Evolutionary conservation across 1,284 basidiomycete species (phyloP).

Genomic region (Moesziomyces sp.): DNA sequence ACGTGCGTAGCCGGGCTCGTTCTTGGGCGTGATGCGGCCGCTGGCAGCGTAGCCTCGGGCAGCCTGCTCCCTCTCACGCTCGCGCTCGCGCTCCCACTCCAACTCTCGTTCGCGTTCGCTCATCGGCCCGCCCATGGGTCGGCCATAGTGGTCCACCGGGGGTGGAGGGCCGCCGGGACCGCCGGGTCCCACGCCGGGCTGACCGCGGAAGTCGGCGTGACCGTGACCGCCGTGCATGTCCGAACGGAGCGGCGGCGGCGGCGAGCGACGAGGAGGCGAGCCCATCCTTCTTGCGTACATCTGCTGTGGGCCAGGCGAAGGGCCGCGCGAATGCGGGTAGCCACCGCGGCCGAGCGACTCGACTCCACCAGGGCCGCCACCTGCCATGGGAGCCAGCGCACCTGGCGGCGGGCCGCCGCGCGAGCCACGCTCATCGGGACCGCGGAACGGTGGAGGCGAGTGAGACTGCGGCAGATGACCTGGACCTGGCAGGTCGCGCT

Average conservation of each 20-base stretch:
- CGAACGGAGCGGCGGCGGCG: conserved; percentile 31
- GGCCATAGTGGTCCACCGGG: conserved; percentile 46
- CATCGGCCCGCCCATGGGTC: conserved; percentile 37
- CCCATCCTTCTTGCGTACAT: conserved; percentile 41
- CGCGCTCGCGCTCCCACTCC: conserved; percentile 49
- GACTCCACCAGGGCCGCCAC: conserved; percentile 26
- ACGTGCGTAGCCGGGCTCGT: conserved; percentile 38
- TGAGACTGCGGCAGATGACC: conserved; percentile 43
- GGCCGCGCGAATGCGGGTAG: conserved; percentile 44
- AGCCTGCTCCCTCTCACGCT: conserved; percentile 43
- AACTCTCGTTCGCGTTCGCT: conserved; percentile 50
- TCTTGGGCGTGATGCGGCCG: conserved; percentile 49
- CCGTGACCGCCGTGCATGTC: conserved; percentile 29
- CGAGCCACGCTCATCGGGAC: conserved; percentile 51
- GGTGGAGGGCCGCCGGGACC: conserved; percentile 35
- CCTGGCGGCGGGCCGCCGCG: conserved; percentile 42
- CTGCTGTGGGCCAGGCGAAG: conserved; percentile 40
- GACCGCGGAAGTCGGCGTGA: conserved; percentile 38
- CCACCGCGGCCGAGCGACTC: conserved; percentile 27
- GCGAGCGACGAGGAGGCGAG: conserved; percentile 46
- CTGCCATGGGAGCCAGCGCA: conserved; percentile 36
- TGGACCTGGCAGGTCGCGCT: conserved; percentile 55
- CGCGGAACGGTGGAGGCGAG: conserved; percentile 55
- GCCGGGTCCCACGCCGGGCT: conserved; percentile 23
- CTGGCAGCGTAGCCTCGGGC: conserved; percentile 39